A percentile compares a stretch with the other conserved stretches of the same genome.
Conservation (phyloP, 106 monocot species). For the Dendrobium catenatum region DNA sequence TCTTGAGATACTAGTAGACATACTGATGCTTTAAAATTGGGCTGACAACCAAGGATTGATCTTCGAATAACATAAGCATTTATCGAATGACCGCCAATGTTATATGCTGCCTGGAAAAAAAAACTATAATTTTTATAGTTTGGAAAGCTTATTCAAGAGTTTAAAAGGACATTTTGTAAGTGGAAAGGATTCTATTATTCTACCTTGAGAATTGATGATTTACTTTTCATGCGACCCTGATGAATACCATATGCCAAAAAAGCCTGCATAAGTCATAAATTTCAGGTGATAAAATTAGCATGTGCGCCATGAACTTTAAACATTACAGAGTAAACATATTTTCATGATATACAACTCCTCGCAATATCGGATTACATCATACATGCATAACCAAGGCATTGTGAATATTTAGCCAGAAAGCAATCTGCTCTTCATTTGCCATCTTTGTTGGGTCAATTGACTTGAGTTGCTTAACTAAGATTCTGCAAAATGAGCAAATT, state of each 20-base stretch:
- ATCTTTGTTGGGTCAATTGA: slow-evolving; percentile 58
- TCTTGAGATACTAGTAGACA: background rate
- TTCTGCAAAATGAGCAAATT: slow-evolving; percentile 25
- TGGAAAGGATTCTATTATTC: background rate
- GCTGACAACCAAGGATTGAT: slow-evolving; percentile 59
- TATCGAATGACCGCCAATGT: slow-evolving; percentile 58
- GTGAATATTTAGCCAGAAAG: slow-evolving; percentile 93
- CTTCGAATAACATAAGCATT: slow-evolving; percentile 68
- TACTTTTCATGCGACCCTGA: slow-evolving; percentile 47
- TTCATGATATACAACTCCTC: background rate
- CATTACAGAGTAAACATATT: background rate
- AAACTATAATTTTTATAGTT: background rate
- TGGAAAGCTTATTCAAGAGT: background rate
- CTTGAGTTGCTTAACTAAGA: slow-evolving; percentile 48
- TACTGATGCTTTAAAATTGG: slow-evolving; percentile 44
- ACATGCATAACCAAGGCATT: slow-evolving; percentile 96
- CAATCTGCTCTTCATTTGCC: slow-evolving; percentile 54
- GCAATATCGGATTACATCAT: slow-evolving; percentile 12
- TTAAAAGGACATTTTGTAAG: background rate
- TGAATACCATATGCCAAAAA: slow-evolving; percentile 70
- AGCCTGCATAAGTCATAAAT: slow-evolving; percentile 40
- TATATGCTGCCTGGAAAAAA: slow-evolving; percentile 59
- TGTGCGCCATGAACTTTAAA: background rate
- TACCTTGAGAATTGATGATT: slow-evolving; percentile 57
- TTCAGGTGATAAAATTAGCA: background rate